These are phyloP conservation scores for Prototheca cutis DNA, from an alignment of 163 green algal genomes.

Conservation along the genomic window DNA sequence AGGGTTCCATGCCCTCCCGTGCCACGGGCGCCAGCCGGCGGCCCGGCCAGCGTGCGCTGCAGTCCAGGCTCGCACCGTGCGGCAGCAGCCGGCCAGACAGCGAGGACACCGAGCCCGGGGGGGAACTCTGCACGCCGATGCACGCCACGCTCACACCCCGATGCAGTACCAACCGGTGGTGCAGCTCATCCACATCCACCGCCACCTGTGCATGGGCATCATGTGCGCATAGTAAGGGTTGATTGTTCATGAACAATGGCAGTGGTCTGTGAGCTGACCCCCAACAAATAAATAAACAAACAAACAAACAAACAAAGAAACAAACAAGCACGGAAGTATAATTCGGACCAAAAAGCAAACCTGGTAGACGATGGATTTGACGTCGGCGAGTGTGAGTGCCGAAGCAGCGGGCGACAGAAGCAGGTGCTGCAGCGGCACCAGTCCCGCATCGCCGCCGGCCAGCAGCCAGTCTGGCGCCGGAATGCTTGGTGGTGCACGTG, in stretches of 20 bases:
- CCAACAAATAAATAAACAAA: not conserved
- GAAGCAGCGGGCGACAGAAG: conserved; percentile 16
- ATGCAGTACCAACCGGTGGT: conserved; percentile 16
- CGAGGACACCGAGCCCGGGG: conserved; percentile 2
- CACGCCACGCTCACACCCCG: conserved; percentile 20
- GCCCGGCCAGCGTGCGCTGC: no score
- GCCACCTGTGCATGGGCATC: no score
- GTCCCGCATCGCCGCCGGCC: not conserved
- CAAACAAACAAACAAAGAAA: not conserved
- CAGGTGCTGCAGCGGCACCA: conserved; percentile 21
- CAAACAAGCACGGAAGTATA: not conserved
- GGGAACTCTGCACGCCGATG: conserved; percentile 2
- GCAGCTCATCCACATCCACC: conserved; percentile 13
- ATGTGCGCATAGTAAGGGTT: not conserved
- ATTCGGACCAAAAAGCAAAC: not conserved
- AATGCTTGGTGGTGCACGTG: not conserved
- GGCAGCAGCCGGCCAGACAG: conserved; percentile 11
- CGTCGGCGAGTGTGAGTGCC: conserved; percentile 10
- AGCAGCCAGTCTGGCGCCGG: not conserved
- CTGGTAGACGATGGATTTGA: conserved; percentile 22
- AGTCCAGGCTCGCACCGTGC: conserved; percentile 5
- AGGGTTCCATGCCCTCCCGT: conserved; percentile 6
- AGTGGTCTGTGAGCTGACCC: not conserved
- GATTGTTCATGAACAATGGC: not conserved
- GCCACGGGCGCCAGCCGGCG: conserved; percentile 5